A percentile compares a stretch with the other conserved stretches of the same genome.
Conservation (phyloP, 495 filamentous ascomycete species). For the Sabuloglossum arenarium region DNA sequence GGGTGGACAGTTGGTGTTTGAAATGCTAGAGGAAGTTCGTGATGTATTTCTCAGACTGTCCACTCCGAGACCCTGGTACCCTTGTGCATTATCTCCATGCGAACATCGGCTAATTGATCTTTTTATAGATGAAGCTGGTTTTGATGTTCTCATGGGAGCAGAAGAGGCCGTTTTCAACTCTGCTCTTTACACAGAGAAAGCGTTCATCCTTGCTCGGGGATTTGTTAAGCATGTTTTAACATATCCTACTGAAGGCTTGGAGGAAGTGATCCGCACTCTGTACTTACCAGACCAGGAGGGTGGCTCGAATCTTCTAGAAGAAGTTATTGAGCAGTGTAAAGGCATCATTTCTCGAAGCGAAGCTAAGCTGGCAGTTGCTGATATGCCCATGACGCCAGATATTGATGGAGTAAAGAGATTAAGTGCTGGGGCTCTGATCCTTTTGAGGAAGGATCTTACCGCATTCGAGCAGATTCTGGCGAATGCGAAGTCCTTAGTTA, state of each 20-base stretch:
- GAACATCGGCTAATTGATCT: neutral
- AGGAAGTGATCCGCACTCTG: conserved; percentile 27
- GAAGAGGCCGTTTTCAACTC: conserved; percentile 25
- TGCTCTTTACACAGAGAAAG: conserved; percentile 31
- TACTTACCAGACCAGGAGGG: conserved; percentile 20
- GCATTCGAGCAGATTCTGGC: conserved; percentile 14
- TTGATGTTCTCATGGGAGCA: conserved; percentile 23
- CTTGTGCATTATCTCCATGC: no score
- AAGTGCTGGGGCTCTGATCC: conserved; percentile 19
- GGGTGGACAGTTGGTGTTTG: no score
- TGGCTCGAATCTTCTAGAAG: conserved; percentile 8
- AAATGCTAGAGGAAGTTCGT: no score
- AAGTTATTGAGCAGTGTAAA: neutral
- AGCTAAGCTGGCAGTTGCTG: neutral
- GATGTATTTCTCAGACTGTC: no score
- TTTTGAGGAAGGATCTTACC: conserved; percentile 19
- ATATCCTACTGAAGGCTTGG: conserved; percentile 22
- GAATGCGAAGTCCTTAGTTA: neutral
- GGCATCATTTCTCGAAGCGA: neutral
- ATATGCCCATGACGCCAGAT: conserved; percentile 1
- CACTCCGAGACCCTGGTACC: no score
- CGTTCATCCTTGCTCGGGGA: conserved; percentile 28
- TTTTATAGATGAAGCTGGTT: conserved; percentile 34
- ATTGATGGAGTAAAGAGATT: conserved; percentile 10
- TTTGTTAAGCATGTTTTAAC: conserved; percentile 31